Evolutionary conservation across 176 grass and related monocot genomes (phyloP), one percentile per base, ranked within the genome.

Genomic region (Zoysia pacifica): DNA sequence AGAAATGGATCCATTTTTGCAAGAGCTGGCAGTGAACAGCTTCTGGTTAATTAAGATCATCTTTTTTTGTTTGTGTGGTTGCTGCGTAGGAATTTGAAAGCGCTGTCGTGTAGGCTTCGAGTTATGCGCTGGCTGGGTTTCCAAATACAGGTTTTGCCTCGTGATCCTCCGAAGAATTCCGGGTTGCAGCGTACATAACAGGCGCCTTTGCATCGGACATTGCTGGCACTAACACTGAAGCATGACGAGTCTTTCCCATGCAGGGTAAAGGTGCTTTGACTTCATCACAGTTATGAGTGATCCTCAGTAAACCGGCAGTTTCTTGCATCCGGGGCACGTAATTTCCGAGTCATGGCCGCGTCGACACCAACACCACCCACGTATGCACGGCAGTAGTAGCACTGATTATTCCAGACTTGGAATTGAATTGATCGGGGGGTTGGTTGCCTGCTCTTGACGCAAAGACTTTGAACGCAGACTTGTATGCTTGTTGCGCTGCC

Each of bases 291-390:
- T 28, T 28, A 65, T 49, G 3, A 18, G 2, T 35, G 38, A 2
- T 28, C 11, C 12, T 12, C 55, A 40, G 43, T 53, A 56, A 20
- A 55, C 13, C n/a, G 28, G 11, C 16, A 51, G 18, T 44, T 67
- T 56, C 62, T 75, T 66, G 62, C 63, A 68, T 59, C 14, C 15
- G 43, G 62, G 8, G 43, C 63, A 83, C 41, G 81, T 4, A 47
- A 60, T 59, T 20, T 48, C 10, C 0, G 42, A 39, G 28, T 83
- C 72, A 60, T 6, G 50, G 20, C 59, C 44, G 40, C 37, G 48
- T 28, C 28, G 28, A 28, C 37, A 44, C 48, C 72, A 48, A 10
- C 52, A 12, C 51, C 40, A 53, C 15, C 13, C 52, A 42, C 28
- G 28, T 45, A 45, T 4, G 44, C 44, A 45, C 28, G 28, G 64